Percentiles rank a stretch among this genome's conserved stretches.
These are phyloP conservation scores for Arthrinium puccinioides DNA, from an alignment of 2,329 filamentous ascomycete genomes.

Conservation along the genomic window DNA sequence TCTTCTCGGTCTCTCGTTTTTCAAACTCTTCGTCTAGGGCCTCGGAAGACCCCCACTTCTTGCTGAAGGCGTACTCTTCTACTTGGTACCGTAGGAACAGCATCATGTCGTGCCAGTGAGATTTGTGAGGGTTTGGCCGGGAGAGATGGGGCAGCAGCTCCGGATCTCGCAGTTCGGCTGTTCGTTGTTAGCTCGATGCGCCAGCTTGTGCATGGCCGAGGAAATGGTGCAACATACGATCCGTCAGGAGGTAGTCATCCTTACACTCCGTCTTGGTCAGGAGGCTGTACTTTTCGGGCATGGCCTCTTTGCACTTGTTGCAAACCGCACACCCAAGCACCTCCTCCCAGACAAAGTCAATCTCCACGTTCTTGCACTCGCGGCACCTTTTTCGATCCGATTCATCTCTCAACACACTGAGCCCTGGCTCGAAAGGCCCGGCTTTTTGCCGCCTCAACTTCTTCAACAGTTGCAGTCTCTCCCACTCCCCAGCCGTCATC, in stretches of 20 bases:
- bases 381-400: constrained; percentile 66
- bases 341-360: constrained; percentile 94
- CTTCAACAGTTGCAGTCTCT: constrained; percentile 67
- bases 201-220: neutral
- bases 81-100: constrained; percentile 90
- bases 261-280: constrained; percentile 94
- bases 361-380: constrained; percentile 78
- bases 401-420: constrained; percentile 65
- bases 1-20: constrained; percentile 69
- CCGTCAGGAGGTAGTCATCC: constrained; percentile 91
- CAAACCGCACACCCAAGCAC: constrained; percentile 72
- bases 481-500: constrained; percentile 91
- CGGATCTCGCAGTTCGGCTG: constrained; percentile 82
- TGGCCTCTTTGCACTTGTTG: constrained; percentile 77
- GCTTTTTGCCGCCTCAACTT: constrained; percentile 65
- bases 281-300: constrained; percentile 87
- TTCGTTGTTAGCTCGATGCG: constrained; percentile 3
- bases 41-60: constrained; percentile 86
- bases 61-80: constrained; percentile 82
- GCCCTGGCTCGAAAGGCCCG: constrained; percentile 80
- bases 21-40: constrained; percentile 85
- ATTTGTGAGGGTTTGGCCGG: constrained; percentile 89
- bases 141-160: constrained; percentile 82
- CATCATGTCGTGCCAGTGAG: constrained; percentile 98
- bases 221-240: constrained; percentile 67